Percentiles rank a stretch among this genome's conserved stretches.
Evolutionary conservation across 148 eudicot species (phyloP).

Genomic region (Rhododendron mucronatum): DNA sequence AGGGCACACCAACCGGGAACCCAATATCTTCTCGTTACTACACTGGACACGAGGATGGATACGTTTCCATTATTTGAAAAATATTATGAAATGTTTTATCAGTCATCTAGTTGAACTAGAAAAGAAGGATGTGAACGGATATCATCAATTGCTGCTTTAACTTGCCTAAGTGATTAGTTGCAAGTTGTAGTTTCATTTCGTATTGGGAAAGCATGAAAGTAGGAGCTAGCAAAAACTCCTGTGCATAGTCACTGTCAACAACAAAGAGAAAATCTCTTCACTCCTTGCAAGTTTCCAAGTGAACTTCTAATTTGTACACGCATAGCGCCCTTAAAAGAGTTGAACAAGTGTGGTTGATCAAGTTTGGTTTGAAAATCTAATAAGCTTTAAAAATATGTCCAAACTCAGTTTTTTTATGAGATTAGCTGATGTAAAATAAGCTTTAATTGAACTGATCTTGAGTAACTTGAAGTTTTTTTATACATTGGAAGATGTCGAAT

Average conservation of each 20-base stretch:
- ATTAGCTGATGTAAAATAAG: background rate
- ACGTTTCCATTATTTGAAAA: too few relatives aligned
- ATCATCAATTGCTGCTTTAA: too few relatives aligned
- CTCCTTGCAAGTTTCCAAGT: background rate
- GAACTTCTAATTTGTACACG: background rate
- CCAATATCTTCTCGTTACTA: background rate
- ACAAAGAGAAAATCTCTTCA: constrained; percentile 8
- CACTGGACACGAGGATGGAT: background rate
- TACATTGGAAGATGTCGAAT: too few relatives aligned
- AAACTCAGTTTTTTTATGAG: too few relatives aligned
- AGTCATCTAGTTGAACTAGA: background rate
- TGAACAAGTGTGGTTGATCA: background rate
- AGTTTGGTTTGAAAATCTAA: background rate
- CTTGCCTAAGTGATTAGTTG: constrained; percentile 26
- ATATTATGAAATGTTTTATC: too few relatives aligned
- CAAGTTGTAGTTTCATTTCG: constrained; percentile 75
- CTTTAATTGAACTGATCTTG: background rate
- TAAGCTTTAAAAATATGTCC: background rate
- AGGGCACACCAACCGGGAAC: background rate
- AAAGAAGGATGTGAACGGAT: too few relatives aligned
- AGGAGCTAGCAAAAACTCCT: constrained; percentile 65
- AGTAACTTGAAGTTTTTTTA: background rate
- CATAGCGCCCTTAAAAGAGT: background rate
- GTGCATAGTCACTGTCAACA: constrained; percentile 65
- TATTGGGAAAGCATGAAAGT: constrained; percentile 69